Evolutionary conservation across 2,329 filamentous ascomycete genomes (phyloP).

Genomic region (Setomelanomma holmii): DNA sequence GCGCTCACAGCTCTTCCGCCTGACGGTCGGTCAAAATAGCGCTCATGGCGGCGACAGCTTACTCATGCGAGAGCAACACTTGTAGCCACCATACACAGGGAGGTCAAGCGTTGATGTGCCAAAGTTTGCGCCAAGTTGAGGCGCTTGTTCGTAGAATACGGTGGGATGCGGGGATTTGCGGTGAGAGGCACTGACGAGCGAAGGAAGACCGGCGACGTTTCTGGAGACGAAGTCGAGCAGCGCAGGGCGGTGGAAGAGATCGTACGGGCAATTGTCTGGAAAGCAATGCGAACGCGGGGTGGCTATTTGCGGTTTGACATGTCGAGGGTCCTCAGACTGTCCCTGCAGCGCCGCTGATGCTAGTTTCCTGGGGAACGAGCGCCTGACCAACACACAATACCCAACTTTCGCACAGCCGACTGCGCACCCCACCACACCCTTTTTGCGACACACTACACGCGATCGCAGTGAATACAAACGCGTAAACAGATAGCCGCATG

Average conservation of each 20-base stretch:
- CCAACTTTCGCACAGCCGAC: constrained; percentile 1
- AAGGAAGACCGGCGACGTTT: neutral
- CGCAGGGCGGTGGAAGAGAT: neutral
- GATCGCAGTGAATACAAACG: neutral
- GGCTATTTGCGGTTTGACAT: constrained; percentile 1
- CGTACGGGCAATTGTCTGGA: neutral
- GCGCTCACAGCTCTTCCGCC: constrained; percentile 82
- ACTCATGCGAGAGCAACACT: constrained; percentile 27
- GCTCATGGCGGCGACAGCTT: constrained; percentile 64
- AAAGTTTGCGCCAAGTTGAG: constrained; percentile 3
- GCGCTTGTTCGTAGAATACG: constrained; percentile 1
- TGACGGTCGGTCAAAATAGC: constrained; percentile 78
- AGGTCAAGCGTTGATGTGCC: neutral
- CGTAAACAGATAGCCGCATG: constrained; percentile 1
- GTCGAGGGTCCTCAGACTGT: constrained; percentile 1
- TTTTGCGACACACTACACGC: neutral
- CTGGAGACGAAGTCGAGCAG: neutral
- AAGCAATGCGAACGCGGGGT: constrained; percentile 2
- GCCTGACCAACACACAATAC: constrained; percentile 6
- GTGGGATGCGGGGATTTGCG: constrained; percentile 16
- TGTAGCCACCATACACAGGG: constrained; percentile 41
- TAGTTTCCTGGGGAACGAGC: constrained; percentile 8
- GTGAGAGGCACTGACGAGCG: constrained; percentile 7
- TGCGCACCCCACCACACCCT: constrained; percentile 4
- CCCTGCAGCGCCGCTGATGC: constrained; percentile 6